These are phyloP conservation scores for Verticillium tricorpus DNA, from an alignment of 2,329 filamentous ascomycete genomes.

Conservation along the genomic window DNA sequence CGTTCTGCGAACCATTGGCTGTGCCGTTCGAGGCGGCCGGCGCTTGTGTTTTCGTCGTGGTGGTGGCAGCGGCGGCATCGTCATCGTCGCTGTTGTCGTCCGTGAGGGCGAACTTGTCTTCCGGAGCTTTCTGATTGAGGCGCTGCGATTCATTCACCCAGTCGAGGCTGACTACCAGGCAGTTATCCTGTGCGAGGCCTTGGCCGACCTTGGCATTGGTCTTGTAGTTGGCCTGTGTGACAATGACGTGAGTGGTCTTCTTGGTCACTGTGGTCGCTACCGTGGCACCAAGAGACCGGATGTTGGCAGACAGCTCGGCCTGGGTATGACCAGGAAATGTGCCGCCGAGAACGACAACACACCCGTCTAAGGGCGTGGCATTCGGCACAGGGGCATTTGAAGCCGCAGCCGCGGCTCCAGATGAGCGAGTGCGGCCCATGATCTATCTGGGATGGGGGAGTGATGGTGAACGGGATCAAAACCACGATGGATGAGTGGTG, in stretches of 20 bases:
- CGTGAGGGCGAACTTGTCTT: slow-evolving; percentile 21
- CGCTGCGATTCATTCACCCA: slow-evolving; percentile 59
- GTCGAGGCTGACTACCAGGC: slow-evolving; percentile 49
- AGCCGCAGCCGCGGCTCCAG: neutral
- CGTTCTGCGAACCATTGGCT: slow-evolving; percentile 18
- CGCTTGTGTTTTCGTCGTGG: neutral
- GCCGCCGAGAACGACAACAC: slow-evolving; percentile 53
- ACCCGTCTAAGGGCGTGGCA: neutral
- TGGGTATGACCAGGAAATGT: slow-evolving; percentile 53
- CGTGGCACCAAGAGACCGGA: slow-evolving; percentile 44
- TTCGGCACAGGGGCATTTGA: neutral
- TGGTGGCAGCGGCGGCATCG: neutral
- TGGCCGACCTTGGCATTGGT: slow-evolving; percentile 48
- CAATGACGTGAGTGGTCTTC: slow-evolving; percentile 52
- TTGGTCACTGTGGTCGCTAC: slow-evolving; percentile 42
- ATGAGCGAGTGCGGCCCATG: neutral
- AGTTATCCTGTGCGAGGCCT: slow-evolving; percentile 38
- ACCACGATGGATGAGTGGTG: no score
- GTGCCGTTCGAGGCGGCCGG: neutral
- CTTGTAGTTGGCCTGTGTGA: slow-evolving; percentile 47
- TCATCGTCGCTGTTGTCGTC: slow-evolving; percentile 6
- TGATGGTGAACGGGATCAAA: no score
- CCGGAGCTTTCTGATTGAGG: slow-evolving; percentile 31
- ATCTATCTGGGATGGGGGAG: neutral
- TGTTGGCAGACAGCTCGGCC: slow-evolving; percentile 37